Base-by-base conservation (phyloP, 1,284 basidiomycete species). In the Pisolithus thermaeus region DNA sequence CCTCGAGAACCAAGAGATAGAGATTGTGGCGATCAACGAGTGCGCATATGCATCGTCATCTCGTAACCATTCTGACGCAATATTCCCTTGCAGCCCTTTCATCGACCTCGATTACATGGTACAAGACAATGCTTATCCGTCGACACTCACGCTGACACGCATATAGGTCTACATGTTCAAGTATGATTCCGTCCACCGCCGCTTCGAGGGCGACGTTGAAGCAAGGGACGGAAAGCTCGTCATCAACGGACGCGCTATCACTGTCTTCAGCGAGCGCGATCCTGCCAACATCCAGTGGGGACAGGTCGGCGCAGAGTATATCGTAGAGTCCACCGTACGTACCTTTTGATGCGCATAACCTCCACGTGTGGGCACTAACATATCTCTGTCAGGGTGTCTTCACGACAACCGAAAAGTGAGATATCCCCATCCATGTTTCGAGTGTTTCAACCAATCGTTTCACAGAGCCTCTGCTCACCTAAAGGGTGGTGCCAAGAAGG, bases 401-500 rank as follows among this genome's bases (percentile, higher is more conserved):
- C 84, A 99, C 96, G 73, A 97, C 96, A 68, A 84, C 70, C 57
- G 88, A 90, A 14, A 90, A 90, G 85, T 87, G 59, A 59, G 75
- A 52, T 0, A 46, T n/a, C n/a, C 3, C 25, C 23, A 8, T 28
- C 16, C 1, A n/a, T 39, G 45, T 47, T 55, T 56, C 25, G 49
- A 45, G 4, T 18, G 14, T 46, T 6, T 49, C 28, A 45, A 50
- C 35, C 32, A 8, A 46, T 43, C 11, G 38, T 22, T 48, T 41
- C 49, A 27, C 53, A 95, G 92, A 80, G 96, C 97, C 55, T 80
- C 80, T 51, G 86, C 84, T 62, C 96, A 99, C 80, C 80, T 99
- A 76, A 95, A 97, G 78, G 96, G 97, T 68, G 97, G 97, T 72
- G 96, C 97, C 71, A 98, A 99, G 87, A 99, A 98, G 82, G 96